A percentile compares a stretch with the other conserved stretches of the same genome.
Evolutionary conservation across 75 land plant genomes (phyloP).

Genomic region (Adiantum capillusveneris): DNA sequence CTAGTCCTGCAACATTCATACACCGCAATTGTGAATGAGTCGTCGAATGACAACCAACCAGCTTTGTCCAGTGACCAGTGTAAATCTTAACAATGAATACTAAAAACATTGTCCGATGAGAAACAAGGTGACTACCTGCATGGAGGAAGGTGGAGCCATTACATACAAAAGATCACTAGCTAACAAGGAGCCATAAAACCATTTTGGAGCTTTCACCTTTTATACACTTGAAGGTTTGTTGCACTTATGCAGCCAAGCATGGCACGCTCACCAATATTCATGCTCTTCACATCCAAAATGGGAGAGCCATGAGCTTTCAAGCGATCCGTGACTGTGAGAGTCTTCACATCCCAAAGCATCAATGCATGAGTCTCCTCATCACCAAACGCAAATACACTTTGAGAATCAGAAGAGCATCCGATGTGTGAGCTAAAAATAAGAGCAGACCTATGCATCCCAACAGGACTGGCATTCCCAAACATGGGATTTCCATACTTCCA

Average conservation of each 20-base stretch:
- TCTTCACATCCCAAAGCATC: conserved; percentile 47
- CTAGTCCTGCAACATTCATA: too few species aligned
- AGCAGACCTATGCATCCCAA: conserved; percentile 58
- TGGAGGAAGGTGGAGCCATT: too few species aligned
- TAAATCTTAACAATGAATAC: too few species aligned
- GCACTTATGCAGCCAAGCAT: conserved; percentile 63
- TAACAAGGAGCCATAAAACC: too few species aligned
- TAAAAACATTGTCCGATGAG: too few species aligned
- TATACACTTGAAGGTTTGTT: conserved; percentile 45
- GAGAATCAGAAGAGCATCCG: neutral
- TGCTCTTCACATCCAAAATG: conserved; percentile 56
- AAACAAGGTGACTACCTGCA: too few species aligned
- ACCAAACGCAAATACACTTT: conserved; percentile 54
- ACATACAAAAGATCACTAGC: too few species aligned
- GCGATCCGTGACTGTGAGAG: conserved; percentile 11
- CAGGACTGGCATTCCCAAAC: conserved; percentile 36
- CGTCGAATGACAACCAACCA: too few species aligned
- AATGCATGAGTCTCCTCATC: conserved; percentile 52
- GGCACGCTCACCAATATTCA: conserved; percentile 18
- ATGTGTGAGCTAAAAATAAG: conserved; percentile 19
- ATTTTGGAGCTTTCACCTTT: too few species aligned
- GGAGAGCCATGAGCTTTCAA: conserved; percentile 40
- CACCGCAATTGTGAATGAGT: too few species aligned
- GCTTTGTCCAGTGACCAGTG: too few species aligned
- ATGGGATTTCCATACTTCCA: conserved; percentile 19